A percentile compares a stretch with the other conserved stretches of the same genome.
phyloP scores from a whole-genome alignment of 208 protist species.

The Angomonas ambiguus region DNA sequence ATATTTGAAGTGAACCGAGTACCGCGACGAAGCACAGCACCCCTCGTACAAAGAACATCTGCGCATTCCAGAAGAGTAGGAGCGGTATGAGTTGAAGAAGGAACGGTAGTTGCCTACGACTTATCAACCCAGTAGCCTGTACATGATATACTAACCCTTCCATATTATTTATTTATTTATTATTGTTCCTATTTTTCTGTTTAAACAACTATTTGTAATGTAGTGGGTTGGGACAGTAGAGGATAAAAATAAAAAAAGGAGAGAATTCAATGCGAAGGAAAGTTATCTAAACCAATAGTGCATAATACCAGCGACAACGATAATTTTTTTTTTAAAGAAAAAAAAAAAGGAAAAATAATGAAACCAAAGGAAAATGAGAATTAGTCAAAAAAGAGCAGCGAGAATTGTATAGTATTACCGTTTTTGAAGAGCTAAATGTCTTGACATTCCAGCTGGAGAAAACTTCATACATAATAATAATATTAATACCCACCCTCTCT shows the following conservation, averaged over 20 bases:
- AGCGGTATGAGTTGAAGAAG: background rate
- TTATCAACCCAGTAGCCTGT: background rate
- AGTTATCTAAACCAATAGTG: background rate
- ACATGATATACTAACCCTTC: background rate
- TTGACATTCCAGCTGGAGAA: too few species aligned
- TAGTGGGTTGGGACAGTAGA: background rate
- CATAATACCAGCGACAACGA: too few species aligned
- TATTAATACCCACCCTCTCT: background rate
- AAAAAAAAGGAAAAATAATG: too few species aligned
- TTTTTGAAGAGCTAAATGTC: too few species aligned
- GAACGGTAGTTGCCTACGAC: background rate
- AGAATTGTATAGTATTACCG: too few species aligned
- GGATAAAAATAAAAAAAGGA: slow-evolving; percentile 7
- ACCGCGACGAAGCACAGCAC: background rate
- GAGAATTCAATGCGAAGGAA: slow-evolving; percentile 6
- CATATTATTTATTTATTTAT: background rate
- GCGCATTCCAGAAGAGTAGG: background rate
- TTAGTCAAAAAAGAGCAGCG: too few species aligned
- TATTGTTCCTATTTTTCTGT: background rate
- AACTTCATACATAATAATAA: background rate
- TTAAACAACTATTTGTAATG: background rate
- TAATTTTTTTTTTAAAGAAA: too few species aligned
- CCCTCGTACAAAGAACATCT: background rate
- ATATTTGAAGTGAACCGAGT: background rate
- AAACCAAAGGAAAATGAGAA: too few species aligned